These are phyloP conservation scores for Citrus cavaleriei DNA, from an alignment of 345 rosid species.

Conservation along the genomic window DNA sequence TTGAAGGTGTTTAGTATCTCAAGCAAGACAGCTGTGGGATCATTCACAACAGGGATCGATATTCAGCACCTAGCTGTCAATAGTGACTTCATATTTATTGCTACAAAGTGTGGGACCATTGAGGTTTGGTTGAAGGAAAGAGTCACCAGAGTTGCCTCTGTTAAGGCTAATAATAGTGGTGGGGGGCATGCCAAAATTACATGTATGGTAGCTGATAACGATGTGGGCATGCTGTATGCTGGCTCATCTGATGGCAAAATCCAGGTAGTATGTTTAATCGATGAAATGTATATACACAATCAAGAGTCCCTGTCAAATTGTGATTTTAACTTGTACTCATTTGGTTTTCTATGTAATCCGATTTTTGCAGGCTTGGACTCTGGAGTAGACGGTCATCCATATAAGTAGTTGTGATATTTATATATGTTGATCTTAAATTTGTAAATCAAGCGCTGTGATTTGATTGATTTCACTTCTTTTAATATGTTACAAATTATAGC, in stretches of 20 bases:
- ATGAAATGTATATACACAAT: neutral
- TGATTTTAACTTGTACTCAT: neutral
- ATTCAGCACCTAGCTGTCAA: slow-evolving; percentile 36
- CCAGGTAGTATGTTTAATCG: slow-evolving; percentile 28
- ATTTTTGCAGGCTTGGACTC: neutral
- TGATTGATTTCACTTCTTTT: too few relatives aligned
- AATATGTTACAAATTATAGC: too few relatives aligned
- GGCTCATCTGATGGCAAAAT: slow-evolving; percentile 61
- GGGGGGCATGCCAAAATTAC: slow-evolving; percentile 40
- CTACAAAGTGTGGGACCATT: slow-evolving; percentile 44
- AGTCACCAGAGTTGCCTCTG: slow-evolving; percentile 29
- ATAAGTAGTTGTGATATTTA: too few relatives aligned
- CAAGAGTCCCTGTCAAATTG: neutral
- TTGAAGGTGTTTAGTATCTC: slow-evolving; percentile 44
- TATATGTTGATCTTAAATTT: too few relatives aligned
- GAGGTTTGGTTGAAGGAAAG: slow-evolving; percentile 60
- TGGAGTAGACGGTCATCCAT: neutral
- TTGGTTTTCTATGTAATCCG: neutral
- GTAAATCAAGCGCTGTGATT: too few relatives aligned
- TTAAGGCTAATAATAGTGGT: slow-evolving; percentile 15
- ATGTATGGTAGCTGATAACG: slow-evolving; percentile 34
- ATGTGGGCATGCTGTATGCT: slow-evolving; percentile 51
- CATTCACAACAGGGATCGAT: slow-evolving; percentile 36
- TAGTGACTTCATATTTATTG: slow-evolving; percentile 55
- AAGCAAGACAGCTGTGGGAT: slow-evolving; percentile 31